These are phyloP conservation scores for Fusarium newnesense DNA, from an alignment of 2,329 filamentous ascomycete species.

Conservation along the genomic window DNA sequence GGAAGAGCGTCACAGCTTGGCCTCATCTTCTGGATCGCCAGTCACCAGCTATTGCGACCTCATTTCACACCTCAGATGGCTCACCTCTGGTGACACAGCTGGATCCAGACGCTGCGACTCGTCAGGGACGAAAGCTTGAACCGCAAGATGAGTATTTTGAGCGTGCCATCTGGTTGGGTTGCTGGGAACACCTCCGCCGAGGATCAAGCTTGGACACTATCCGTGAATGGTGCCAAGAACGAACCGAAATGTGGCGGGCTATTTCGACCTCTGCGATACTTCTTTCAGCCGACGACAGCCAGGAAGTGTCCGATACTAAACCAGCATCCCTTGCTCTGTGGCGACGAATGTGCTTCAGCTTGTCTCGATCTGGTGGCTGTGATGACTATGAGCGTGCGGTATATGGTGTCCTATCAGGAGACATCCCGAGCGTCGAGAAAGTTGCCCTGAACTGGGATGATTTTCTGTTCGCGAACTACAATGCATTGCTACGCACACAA, in stretches of 20 bases:
- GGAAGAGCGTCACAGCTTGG: slow-evolving; percentile 81
- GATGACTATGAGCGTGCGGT: slow-evolving; percentile 88
- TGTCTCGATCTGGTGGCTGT: slow-evolving; percentile 74
- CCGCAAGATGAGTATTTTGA: slow-evolving; percentile 89
- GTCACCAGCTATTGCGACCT: slow-evolving; percentile 65
- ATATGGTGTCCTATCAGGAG: slow-evolving; percentile 89
- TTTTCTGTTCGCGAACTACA: slow-evolving; percentile 86
- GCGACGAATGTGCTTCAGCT: slow-evolving; percentile 79
- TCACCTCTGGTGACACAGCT: slow-evolving; percentile 83
- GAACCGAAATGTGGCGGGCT: slow-evolving; percentile 90
- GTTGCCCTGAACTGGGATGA: slow-evolving; percentile 88
- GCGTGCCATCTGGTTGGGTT: slow-evolving; percentile 90
- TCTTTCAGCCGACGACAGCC: slow-evolving; percentile 61
- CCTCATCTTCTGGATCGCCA: slow-evolving; percentile 72
- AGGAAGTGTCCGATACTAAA: slow-evolving; percentile 49
- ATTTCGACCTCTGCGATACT: slow-evolving; percentile 80
- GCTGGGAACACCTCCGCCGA: slow-evolving; percentile 89
- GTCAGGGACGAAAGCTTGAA: slow-evolving; percentile 81
- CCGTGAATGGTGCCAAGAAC: slow-evolving; percentile 85
- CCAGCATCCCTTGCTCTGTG: slow-evolving; percentile 70
- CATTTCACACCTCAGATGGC: slow-evolving; percentile 67
- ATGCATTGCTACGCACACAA: slow-evolving; percentile 81
- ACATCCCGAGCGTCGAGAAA: slow-evolving; percentile 79
- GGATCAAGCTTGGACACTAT: slow-evolving; percentile 81
- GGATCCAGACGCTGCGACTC: slow-evolving; percentile 88